Evolutionary conservation across 2,329 filamentous ascomycete species (phyloP).

Genomic region (Aspergillus carbonarius): DNA sequence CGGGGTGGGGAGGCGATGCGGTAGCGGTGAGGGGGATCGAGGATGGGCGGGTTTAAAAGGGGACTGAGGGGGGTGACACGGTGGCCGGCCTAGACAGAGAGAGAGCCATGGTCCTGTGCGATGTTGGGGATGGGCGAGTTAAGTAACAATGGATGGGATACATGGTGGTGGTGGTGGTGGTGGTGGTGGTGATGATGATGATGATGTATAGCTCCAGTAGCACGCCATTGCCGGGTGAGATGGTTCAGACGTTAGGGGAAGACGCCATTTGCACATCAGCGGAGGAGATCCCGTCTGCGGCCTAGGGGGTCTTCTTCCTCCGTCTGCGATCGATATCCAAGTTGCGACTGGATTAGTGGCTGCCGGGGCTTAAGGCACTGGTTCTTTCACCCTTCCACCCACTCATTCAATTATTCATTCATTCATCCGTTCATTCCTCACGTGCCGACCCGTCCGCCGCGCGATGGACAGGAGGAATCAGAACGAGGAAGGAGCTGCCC

Average conservation of each 20-base stretch:
- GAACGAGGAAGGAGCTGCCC: no score
- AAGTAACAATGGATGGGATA: background rate
- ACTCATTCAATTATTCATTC: no score
- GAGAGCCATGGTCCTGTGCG: background rate
- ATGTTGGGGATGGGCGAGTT: background rate
- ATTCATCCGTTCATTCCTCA: no score
- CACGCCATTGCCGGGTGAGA: constrained; percentile 21
- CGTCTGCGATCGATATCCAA: background rate
- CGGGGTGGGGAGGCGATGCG: background rate
- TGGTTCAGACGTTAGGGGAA: constrained; percentile 15
- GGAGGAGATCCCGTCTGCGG: background rate
- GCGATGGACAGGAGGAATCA: no score
- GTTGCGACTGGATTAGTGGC: background rate
- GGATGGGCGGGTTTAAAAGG: background rate
- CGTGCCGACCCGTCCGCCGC: no score
- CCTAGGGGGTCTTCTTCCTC: background rate
- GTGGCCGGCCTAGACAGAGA: background rate
- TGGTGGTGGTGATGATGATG: constrained; percentile 2
- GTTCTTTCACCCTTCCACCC: no score
- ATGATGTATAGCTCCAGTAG: constrained; percentile 15
- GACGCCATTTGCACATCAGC: background rate
- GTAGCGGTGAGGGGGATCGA: constrained; percentile 2
- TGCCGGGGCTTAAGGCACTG: no score
- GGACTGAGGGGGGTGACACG: background rate
- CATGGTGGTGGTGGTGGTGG: background rate